Conservation (phyloP, 2,329 filamentous ascomycete genomes). For the Xylariomycetidae sp. region DNA sequence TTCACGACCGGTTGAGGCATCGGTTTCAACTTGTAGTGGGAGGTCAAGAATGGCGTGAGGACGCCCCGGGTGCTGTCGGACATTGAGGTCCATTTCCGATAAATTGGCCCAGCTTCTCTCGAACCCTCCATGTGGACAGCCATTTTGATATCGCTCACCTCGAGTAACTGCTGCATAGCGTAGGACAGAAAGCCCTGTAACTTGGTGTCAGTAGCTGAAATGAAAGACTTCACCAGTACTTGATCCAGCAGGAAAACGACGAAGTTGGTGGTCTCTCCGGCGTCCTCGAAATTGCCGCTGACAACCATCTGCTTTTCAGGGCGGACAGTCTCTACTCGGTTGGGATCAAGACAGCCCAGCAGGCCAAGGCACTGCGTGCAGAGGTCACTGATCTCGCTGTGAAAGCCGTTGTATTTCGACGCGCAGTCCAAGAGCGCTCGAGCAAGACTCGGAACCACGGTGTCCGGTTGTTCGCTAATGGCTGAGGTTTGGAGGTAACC, state of each 20-base stretch:
- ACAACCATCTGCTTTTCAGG: slow-evolving; percentile 81
- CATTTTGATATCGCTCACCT: slow-evolving; percentile 65
- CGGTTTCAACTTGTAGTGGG: slow-evolving; percentile 69
- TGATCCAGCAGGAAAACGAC: slow-evolving; percentile 78
- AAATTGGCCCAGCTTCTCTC: slow-evolving; percentile 51
- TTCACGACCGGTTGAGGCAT: slow-evolving; percentile 49
- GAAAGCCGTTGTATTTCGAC: slow-evolving; percentile 67
- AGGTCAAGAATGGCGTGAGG: slow-evolving; percentile 81
- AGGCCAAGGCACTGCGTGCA: slow-evolving; percentile 80
- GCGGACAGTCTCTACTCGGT: slow-evolving; percentile 73
- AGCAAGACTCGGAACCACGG: slow-evolving; percentile 63
- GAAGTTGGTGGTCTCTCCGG: slow-evolving; percentile 78
- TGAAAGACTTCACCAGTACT: slow-evolving; percentile 83
- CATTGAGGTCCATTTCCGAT: slow-evolving; percentile 70
- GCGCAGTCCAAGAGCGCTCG: slow-evolving; percentile 80
- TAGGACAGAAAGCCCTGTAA: slow-evolving; percentile 89
- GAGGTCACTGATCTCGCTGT: slow-evolving; percentile 61
- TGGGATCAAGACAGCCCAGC: slow-evolving; percentile 87
- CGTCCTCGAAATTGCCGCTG: slow-evolving; percentile 74
- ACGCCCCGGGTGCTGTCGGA: slow-evolving; percentile 74
- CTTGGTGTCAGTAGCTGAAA: slow-evolving; percentile 81
- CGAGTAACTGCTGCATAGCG: slow-evolving; percentile 86
- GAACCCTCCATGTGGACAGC: slow-evolving; percentile 39
- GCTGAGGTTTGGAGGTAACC: slow-evolving; percentile 72
- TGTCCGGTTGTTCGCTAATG: slow-evolving; percentile 76